Percentiles rank a stretch among this genome's conserved stretches.
phyloP scores from a whole-genome alignment of 495 filamentous ascomycete genomes.

The Filosporella fistucella region DNA sequence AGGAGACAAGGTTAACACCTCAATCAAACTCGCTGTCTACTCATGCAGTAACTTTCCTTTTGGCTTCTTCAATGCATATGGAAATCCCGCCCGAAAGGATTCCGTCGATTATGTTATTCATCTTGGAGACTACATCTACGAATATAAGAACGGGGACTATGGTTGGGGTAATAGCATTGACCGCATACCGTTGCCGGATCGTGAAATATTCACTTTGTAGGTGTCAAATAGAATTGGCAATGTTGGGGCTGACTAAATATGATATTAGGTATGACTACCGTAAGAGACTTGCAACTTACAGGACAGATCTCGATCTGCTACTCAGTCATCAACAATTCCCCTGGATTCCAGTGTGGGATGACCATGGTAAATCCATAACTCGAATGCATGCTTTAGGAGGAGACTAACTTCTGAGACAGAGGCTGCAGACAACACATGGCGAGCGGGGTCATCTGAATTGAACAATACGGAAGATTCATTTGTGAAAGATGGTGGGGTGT shows the following conservation, averaged over 20 bases:
- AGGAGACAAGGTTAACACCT: conserved; percentile 31
- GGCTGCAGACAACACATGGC: conserved; percentile 60
- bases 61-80: conserved; percentile 61
- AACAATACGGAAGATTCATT: conserved; percentile 61
- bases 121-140: conserved; percentile 68
- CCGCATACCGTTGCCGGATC: conserved; percentile 49
- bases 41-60: conserved; percentile 55
- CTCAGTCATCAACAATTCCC: conserved; percentile 52
- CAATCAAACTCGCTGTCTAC: conserved; percentile 49
- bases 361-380: conserved; percentile 37
- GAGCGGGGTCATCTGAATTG: conserved; percentile 45
- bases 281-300: conserved; percentile 55
- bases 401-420: conserved; percentile 21
- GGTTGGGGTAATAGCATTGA: conserved; percentile 48
- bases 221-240: too few species aligned
- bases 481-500: conserved; percentile 51
- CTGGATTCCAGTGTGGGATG: conserved; percentile 71
- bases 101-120: conserved; percentile 62
- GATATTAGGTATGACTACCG: conserved; percentile 67
- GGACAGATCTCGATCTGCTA: conserved; percentile 57
- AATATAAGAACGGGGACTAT: conserved; percentile 53
- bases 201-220: conserved; percentile 32
- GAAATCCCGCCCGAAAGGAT: conserved; percentile 62
- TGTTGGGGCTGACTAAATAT: too few species aligned
- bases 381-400: not conserved